These are phyloP conservation scores for Iodosphaeria phyllophila DNA, from an alignment of 2,329 filamentous ascomycete genomes.

Conservation along the genomic window DNA sequence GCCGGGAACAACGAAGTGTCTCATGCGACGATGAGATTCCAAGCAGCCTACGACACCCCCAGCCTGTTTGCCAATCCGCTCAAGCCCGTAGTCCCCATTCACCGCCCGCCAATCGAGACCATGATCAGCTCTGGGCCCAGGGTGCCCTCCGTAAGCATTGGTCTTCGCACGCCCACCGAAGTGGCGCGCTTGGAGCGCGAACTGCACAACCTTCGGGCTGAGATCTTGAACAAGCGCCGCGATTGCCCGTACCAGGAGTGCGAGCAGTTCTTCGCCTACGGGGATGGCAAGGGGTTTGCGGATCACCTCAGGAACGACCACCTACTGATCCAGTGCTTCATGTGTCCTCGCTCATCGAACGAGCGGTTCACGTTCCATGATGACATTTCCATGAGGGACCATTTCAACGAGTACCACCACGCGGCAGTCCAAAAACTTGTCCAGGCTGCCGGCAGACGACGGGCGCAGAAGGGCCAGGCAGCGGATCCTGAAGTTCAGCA, in stretches of 20 bases:
- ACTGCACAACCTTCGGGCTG: conserved; percentile 14
- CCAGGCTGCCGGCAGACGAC: too few species aligned
- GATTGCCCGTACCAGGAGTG: conserved; percentile 22
- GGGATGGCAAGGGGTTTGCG: conserved; percentile 13
- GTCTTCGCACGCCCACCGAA: conserved; percentile 21
- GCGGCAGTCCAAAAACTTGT: too few species aligned
- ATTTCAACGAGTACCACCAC: too few species aligned
- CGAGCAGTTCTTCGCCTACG: conserved; percentile 12
- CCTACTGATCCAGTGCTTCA: conserved; percentile 8
- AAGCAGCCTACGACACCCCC: conserved; percentile 10
- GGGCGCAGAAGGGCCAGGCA: too few species aligned
- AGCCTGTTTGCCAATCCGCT: conserved; percentile 13
- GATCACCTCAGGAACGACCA: conserved; percentile 19
- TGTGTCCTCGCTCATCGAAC: too few species aligned
- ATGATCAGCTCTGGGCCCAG: conserved; percentile 15
- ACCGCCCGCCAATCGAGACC: conserved; percentile 16
- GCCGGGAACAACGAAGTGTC: too few species aligned
- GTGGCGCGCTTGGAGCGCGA: conserved; percentile 17
- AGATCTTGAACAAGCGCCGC: conserved; percentile 15
- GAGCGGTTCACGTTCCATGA: too few species aligned
- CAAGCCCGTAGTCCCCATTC: conserved; percentile 16
- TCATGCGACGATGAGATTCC: conserved; percentile 9
- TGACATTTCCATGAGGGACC: too few species aligned
- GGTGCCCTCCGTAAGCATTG: conserved; percentile 18
- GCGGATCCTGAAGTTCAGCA: too few species aligned